These are phyloP conservation scores for Fusarium fujikuroi DNA, from an alignment of 2,329 filamentous ascomycete species.

Conservation along the genomic window DNA sequence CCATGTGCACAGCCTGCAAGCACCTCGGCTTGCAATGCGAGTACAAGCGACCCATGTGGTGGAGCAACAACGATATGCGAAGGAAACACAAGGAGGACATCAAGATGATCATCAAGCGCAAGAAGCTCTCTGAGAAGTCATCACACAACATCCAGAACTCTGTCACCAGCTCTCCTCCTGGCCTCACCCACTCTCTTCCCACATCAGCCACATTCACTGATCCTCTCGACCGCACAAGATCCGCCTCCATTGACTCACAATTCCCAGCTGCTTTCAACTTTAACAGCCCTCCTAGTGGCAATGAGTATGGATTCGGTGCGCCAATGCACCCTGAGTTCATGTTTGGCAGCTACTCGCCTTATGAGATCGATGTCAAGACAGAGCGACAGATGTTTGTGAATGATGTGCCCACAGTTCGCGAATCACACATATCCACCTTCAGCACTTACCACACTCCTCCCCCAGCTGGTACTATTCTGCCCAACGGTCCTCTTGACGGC, in stretches of 20 bases:
- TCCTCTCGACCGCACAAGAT: constrained; percentile 76
- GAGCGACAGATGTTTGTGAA: constrained; percentile 95
- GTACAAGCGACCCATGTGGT: constrained; percentile 97
- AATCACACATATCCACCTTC: constrained; percentile 92
- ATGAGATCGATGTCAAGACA: constrained; percentile 95
- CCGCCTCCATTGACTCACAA: constrained; percentile 83
- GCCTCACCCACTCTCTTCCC: constrained; percentile 82
- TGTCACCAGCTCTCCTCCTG: constrained; percentile 73
- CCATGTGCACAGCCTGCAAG: constrained; percentile 73
- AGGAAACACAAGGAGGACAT: constrained; percentile 91
- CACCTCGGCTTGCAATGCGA: constrained; percentile 87
- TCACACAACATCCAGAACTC: constrained; percentile 66
- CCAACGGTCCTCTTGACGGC: constrained; percentile 68
- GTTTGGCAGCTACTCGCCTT: constrained; percentile 74
- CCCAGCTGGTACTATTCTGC: constrained; percentile 73
- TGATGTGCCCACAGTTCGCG: constrained; percentile 83
- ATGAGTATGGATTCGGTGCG: constrained; percentile 70
- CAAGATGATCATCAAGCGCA: constrained; percentile 97
- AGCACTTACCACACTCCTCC: constrained; percentile 89
- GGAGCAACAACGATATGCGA: constrained; percentile 91
- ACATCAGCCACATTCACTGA: constrained; percentile 85
- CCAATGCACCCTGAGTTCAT: constrained; percentile 72
- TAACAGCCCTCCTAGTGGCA: constrained; percentile 67
- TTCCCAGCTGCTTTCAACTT: constrained; percentile 78
- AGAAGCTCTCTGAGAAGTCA: constrained; percentile 91